These are phyloP conservation scores for Marasmius oreades DNA, from an alignment of 1,284 basidiomycete species.

Conservation along the genomic window DNA sequence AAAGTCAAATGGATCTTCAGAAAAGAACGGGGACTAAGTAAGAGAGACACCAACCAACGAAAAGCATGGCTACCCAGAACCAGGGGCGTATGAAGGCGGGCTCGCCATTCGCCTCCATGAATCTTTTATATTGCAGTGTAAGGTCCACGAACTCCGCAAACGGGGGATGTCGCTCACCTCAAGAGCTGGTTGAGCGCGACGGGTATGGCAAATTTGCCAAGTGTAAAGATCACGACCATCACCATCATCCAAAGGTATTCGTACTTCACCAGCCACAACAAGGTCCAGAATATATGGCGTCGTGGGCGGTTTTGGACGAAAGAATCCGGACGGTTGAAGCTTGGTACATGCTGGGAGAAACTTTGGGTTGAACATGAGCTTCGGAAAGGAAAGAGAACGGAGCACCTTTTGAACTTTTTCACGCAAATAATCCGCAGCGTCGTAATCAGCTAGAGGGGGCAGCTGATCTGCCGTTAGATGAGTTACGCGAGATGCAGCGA, in stretches of 20 bases:
- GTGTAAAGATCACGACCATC: constrained; percentile 3
- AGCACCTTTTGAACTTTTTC: constrained; percentile 19
- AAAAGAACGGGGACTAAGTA: neutral
- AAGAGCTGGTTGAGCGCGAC: constrained; percentile 11
- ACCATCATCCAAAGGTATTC: constrained; percentile 2
- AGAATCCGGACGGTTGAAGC: constrained; percentile 1
- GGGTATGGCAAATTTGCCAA: constrained; percentile 2
- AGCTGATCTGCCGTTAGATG: constrained; percentile 20
- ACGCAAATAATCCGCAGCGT: constrained; percentile 25
- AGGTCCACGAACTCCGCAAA: constrained; percentile 39
- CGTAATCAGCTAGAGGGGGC: constrained; percentile 46
- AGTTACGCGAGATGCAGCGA: neutral
- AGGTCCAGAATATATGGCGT: constrained; percentile 7
- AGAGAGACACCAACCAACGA: constrained; percentile 24
- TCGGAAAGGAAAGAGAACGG: neutral
- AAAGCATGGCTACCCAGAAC: constrained; percentile 21
- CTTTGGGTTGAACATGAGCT: neutral
- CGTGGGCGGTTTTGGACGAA: neutral
- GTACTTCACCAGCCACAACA: constrained; percentile 2
- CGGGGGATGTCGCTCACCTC: constrained; percentile 22
- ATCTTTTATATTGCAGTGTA: constrained; percentile 9
- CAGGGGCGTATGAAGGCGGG: constrained; percentile 18
- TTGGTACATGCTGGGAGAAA: neutral
- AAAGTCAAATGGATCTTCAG: no score
- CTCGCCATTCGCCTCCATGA: constrained; percentile 25